A percentile compares a stretch with the other conserved stretches of the same genome.
Evolutionary conservation across 345 rosid genomes (phyloP).

Genomic region (Trapa bicornis): DNA sequence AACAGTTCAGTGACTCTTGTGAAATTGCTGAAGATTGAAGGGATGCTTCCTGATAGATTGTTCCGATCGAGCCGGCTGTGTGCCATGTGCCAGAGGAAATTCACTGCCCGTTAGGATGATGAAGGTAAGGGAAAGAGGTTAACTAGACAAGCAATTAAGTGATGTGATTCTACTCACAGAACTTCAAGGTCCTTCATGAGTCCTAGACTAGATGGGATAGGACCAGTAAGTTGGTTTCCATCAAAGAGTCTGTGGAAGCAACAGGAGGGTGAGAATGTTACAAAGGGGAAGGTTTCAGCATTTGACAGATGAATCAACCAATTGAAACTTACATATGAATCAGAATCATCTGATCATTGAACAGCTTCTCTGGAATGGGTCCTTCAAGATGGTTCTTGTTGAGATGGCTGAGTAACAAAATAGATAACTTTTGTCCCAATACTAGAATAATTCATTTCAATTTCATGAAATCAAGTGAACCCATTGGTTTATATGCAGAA

Average conservation of each 20-base stretch:
- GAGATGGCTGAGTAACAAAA: constrained; percentile 19
- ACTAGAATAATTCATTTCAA: background rate
- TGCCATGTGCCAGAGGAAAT: background rate
- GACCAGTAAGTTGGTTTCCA: constrained; percentile 21
- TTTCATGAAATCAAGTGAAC: too few species aligned
- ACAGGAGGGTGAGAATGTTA: background rate
- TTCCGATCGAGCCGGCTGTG: constrained; percentile 36
- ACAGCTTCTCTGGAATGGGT: constrained; percentile 24
- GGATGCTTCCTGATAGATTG: constrained; percentile 18
- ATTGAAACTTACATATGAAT: constrained; percentile 27
- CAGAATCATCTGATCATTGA: constrained; percentile 25
- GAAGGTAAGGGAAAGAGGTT: background rate
- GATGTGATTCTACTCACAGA: constrained; percentile 24
- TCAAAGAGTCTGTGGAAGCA: constrained; percentile 25
- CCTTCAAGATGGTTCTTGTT: constrained; percentile 29
- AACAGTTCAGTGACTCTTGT: constrained; percentile 21
- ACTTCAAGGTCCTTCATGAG: constrained; percentile 17
- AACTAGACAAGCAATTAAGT: background rate
- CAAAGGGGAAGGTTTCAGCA: background rate
- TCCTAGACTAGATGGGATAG: constrained; percentile 22
- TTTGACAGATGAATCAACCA: background rate
- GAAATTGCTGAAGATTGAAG: constrained; percentile 17
- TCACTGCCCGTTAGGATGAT: background rate
- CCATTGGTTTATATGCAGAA: too few species aligned
- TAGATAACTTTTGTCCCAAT: background rate